Conservation (phyloP, 2,329 filamentous ascomycete species). For the Pestalotiopsis sp. region DNA sequence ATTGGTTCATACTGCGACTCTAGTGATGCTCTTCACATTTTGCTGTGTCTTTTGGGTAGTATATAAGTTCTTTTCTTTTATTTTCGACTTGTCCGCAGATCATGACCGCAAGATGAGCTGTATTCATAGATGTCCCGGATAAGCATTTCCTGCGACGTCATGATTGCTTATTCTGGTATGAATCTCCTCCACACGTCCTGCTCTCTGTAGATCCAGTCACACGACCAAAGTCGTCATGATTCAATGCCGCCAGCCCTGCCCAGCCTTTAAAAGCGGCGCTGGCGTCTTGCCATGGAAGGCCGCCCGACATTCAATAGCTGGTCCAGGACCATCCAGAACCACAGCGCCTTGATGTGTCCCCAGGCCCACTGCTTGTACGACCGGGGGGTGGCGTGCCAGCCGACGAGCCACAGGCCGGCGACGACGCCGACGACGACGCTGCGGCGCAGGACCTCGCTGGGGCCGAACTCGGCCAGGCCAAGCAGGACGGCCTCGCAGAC, state of each 20-base stretch:
- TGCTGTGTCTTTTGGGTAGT: too few species aligned
- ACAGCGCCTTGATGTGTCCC: conserved; percentile 21
- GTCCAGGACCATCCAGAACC: conserved; percentile 16
- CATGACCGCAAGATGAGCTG: too few species aligned
- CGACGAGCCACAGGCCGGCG: conserved; percentile 20
- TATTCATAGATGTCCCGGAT: too few species aligned
- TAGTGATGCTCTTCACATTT: too few species aligned
- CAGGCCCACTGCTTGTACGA: conserved; percentile 21
- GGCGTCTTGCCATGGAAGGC: neutral
- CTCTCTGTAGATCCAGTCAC: too few species aligned
- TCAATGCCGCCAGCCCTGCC: neutral
- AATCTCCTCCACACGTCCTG: too few species aligned
- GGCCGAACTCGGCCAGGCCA: conserved; percentile 22
- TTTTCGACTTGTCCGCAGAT: too few species aligned
- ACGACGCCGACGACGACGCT: conserved; percentile 18
- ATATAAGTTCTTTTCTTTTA: too few species aligned
- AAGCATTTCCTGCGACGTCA: too few species aligned
- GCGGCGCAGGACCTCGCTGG: conserved; percentile 20
- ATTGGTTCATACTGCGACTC: too few species aligned
- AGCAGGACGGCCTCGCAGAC: conserved; percentile 22
- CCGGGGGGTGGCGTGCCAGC: conserved; percentile 21
- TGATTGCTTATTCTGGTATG: too few species aligned
- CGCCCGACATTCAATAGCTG: conserved; percentile 21
- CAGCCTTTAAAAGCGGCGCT: neutral
- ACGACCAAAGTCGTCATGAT: neutral